phyloP scores from a whole-genome alignment of 2,329 filamentous ascomycete genomes.

The Stachybotrys elegans region DNA sequence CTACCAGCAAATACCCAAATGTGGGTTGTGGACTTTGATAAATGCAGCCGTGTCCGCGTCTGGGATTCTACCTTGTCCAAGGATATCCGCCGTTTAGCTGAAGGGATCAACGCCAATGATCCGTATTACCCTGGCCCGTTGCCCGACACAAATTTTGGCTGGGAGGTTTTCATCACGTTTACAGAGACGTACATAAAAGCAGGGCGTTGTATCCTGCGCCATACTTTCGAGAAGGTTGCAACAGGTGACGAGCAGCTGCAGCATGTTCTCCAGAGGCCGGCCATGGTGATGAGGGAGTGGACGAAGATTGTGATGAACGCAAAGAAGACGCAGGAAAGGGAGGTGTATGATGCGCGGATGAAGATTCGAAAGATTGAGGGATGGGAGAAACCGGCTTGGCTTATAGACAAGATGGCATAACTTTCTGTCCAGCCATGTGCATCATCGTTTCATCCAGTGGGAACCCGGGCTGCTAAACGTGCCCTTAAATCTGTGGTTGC shows the following conservation, averaged over 20 bases:
- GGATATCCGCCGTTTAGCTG: constrained; percentile 7
- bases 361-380: constrained; percentile 6
- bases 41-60: constrained; percentile 7
- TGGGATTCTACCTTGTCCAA: constrained; percentile 4
- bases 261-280: constrained; percentile 5
- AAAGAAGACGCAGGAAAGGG: constrained; percentile 8
- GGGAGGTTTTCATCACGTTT: constrained; percentile 8
- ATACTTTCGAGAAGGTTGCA: constrained; percentile 7
- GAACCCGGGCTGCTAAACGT: too few species aligned
- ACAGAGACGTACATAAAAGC: constrained; percentile 7
- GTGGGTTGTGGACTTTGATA: constrained; percentile 10
- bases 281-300: constrained; percentile 8
- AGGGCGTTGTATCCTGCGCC: constrained; percentile 4
- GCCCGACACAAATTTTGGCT: constrained; percentile 9
- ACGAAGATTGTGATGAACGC: constrained; percentile 6
- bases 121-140: constrained; percentile 3
- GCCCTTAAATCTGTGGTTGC: too few species aligned
- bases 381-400: constrained; percentile 5
- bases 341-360: constrained; percentile 3
- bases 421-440: too few species aligned
- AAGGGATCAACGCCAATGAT: constrained; percentile 8
- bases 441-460: too few species aligned
- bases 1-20: constrained; percentile 6
- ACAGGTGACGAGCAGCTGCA: constrained; percentile 7
- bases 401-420: constrained; percentile 2